phyloP scores from a whole-genome alignment of 129 eudicot species.

The Helianthus tuberosus region DNA sequence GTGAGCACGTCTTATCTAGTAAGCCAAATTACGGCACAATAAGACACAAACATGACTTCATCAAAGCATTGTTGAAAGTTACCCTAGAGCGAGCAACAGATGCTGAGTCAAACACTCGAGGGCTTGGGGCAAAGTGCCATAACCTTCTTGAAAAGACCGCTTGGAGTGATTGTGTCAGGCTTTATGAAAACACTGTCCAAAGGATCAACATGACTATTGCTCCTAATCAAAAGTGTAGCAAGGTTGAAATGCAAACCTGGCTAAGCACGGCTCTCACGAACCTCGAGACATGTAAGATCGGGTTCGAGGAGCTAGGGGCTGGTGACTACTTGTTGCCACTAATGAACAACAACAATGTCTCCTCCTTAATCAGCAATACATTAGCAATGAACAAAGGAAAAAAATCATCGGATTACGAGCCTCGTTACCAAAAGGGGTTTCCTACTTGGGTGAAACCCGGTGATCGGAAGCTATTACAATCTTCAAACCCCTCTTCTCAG shows the following conservation, averaged over 20 bases:
- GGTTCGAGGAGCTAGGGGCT: conserved; percentile 52
- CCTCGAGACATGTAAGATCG: conserved; percentile 57
- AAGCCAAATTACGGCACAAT: conserved; percentile 44
- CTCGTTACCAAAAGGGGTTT: conserved; percentile 41
- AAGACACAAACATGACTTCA: conserved; percentile 48
- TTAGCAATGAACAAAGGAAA: conserved; percentile 51
- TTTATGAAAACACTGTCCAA: conserved; percentile 49
- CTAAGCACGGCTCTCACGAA: conserved; percentile 69
- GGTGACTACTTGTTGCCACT: conserved; percentile 43
- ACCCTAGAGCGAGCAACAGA: conserved; percentile 48
- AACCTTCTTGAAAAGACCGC: conserved; percentile 56
- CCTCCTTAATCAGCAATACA: conserved; percentile 55
- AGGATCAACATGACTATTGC: conserved; percentile 54
- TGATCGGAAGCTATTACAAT: conserved; percentile 57
- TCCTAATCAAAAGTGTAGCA: conserved; percentile 43
- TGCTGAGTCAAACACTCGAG: conserved; percentile 33
- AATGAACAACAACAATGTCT: conserved; percentile 46
- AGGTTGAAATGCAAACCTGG: conserved; percentile 66
- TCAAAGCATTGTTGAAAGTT: conserved; percentile 35
- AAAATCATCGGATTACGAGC: background rate
- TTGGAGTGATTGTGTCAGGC: conserved; percentile 68
- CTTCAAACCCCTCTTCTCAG: conserved; percentile 31
- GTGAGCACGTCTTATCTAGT: conserved; percentile 48
- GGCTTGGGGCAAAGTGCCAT: conserved; percentile 52
- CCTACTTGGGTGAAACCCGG: conserved; percentile 58